Evolutionary conservation across 768 basidiomycete species (phyloP).

Genomic region (Crassisporium funariophilum): DNA sequence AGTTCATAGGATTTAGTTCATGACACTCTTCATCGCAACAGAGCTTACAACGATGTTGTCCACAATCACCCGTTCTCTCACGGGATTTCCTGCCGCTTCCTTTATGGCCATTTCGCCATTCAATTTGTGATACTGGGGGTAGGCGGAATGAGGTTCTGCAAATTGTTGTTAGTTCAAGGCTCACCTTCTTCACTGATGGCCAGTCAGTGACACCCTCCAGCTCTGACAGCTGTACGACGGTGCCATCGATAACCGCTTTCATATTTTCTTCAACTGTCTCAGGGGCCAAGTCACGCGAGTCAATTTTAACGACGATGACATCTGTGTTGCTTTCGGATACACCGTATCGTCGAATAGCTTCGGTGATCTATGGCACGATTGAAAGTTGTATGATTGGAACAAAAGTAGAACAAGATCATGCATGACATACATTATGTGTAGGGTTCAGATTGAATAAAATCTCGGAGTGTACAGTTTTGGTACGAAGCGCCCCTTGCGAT

Average conservation of each 20-base stretch:
- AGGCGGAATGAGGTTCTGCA: background rate
- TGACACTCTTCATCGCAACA: constrained; percentile 81
- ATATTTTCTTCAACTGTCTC: constrained; percentile 54
- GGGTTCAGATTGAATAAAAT: constrained; percentile 87
- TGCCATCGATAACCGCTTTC: constrained; percentile 60
- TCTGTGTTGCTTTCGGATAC: constrained; percentile 65
- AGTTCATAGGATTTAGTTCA: constrained; percentile 35
- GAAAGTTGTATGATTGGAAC: background rate
- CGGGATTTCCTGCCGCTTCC: constrained; percentile 32
- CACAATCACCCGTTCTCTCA: constrained; percentile 42
- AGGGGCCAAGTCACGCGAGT: constrained; percentile 33
- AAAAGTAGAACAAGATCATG: background rate
- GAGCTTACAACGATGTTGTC: constrained; percentile 75
- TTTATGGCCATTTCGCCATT: constrained; percentile 49
- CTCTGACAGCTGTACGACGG: constrained; percentile 46
- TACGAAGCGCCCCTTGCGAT: constrained; percentile 60
- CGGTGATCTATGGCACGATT: constrained; percentile 65
- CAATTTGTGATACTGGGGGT: constrained; percentile 63
- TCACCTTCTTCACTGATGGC: constrained; percentile 70
- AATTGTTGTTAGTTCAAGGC: background rate
- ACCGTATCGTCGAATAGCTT: constrained; percentile 86
- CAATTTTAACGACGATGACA: constrained; percentile 74
- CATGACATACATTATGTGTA: constrained; percentile 70
- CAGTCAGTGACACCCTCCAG: constrained; percentile 65
- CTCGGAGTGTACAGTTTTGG: constrained; percentile 90